These are phyloP conservation scores for Wallacemonas rigidus DNA, from an alignment of 208 protist species.

Conservation along the genomic window DNA sequence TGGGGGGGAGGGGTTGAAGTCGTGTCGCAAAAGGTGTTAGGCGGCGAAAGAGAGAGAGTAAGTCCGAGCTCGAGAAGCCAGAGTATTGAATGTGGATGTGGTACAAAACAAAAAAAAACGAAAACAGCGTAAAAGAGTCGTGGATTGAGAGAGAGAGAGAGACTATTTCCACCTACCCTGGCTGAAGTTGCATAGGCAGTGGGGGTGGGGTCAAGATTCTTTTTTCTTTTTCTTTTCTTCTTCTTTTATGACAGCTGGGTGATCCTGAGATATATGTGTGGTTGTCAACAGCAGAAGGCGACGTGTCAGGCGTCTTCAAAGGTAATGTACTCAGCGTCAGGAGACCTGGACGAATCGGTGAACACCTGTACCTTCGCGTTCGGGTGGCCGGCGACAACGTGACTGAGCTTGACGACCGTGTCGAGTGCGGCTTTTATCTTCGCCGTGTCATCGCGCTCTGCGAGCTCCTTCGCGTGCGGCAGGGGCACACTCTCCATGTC, in stretches of 20 bases:
- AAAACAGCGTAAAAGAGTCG: too few relatives aligned
- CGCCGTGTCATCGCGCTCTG: slow-evolving; percentile 32
- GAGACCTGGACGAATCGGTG: slow-evolving; percentile 1
- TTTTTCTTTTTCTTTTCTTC: too few relatives aligned
- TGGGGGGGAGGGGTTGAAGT: not conserved
- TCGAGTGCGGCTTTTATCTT: slow-evolving; percentile 31
- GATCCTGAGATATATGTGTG: too few relatives aligned
- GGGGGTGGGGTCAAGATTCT: too few relatives aligned
- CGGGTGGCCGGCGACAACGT: slow-evolving; percentile 29
- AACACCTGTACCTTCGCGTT: slow-evolving; percentile 22
- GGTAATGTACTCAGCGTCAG: slow-evolving; percentile 25
- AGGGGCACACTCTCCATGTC: not conserved
- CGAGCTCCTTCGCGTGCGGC: slow-evolving; percentile 18
- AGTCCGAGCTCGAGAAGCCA: not conserved
- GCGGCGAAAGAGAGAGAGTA: not conserved
- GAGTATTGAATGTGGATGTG: not conserved
- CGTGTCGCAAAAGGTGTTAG: too few relatives aligned
- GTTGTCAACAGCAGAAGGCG: not conserved
- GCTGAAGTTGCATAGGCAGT: too few relatives aligned
- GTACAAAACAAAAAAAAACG: too few relatives aligned
- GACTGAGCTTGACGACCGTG: slow-evolving; percentile 35
- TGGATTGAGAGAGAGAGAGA: too few relatives aligned
- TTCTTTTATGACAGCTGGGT: too few relatives aligned
- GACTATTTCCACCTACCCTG: too few relatives aligned
- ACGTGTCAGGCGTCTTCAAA: slow-evolving; percentile 19